These are phyloP conservation scores for Auricularia sp. DNA, from an alignment of 768 basidiomycete genomes.

Conservation along the genomic window DNA sequence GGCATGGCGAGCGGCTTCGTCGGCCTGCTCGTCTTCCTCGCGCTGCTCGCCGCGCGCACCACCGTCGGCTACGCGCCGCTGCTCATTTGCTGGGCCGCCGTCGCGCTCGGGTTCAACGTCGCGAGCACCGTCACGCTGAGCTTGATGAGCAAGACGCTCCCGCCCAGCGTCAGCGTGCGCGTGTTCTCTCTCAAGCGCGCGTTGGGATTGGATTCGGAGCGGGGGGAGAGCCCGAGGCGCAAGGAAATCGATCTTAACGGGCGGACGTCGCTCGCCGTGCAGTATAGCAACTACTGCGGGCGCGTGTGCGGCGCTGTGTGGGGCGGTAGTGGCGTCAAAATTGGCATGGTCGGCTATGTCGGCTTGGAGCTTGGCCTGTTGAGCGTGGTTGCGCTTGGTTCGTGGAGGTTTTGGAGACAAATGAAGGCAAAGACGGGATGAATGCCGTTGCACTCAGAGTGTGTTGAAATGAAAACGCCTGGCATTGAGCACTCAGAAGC, in stretches of 20 bases:
- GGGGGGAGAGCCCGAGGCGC: no score
- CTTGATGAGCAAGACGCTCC: conserved; percentile 58
- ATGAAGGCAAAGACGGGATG: conserved; percentile 57
- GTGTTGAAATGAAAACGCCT: no score
- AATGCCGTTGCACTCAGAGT: background rate
- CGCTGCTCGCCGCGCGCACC: conserved; percentile 27
- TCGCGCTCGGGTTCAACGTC: conserved; percentile 65
- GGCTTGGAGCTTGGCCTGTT: conserved; percentile 52
- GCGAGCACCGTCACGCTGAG: conserved; percentile 61
- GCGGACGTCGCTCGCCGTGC: conserved; percentile 27
- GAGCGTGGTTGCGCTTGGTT: conserved; percentile 45
- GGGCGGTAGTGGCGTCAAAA: conserved; percentile 48
- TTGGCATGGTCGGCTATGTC: conserved; percentile 53
- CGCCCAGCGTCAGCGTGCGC: conserved; percentile 47
- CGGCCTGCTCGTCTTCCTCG: conserved; percentile 43
- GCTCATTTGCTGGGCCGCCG: conserved; percentile 42
- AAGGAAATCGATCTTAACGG: background rate
- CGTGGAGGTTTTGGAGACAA: conserved; percentile 46
- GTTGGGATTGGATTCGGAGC: no score
- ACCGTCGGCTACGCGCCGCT: conserved; percentile 38
- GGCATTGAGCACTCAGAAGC: no score
- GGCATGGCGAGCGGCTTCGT: conserved; percentile 41
- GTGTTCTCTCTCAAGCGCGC: conserved; percentile 32
- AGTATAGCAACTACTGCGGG: conserved; percentile 61
- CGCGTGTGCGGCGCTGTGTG: conserved; percentile 56